Base-by-base conservation (phyloP, 1,139 yeast genomes). In the Komagataea norvegica region DNA sequence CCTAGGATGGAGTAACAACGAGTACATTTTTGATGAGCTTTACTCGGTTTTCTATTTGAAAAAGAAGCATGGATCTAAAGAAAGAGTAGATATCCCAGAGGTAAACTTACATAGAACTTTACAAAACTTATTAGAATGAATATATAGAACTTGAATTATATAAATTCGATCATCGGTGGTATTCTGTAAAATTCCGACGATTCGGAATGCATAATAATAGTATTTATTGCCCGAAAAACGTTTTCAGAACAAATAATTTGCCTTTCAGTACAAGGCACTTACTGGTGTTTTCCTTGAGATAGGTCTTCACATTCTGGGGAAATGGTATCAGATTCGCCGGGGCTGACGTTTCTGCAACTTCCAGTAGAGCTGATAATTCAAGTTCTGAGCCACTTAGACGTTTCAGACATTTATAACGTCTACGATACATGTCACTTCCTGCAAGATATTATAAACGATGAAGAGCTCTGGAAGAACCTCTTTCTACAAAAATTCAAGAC, bases 301-400 rank as follows among this genome's bases (percentile, higher is more conserved):
- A n/a, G n/a, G n/a, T n/a, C n/a, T n/a, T n/a, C n/a, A n/a, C n/a
- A n/a, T n/a, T n/a, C n/a, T n/a, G n/a, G n/a, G n/a, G n/a, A n/a
- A n/a, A n/a, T n/a, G n/a, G n/a, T n/a, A n/a, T n/a, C n/a, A n/a
- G n/a, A n/a, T n/a, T n/a, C n/a, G n/a, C n/a, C n/a, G n/a, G n/a
- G n/a, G n/a, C 16, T 27, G 13, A 26, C 39, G 1, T 36, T 54
- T 19, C 45, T 52, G 8, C 66, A 66, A 19, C 61, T 81, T 8
- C 89, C 89, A 1, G 51, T 65, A 1, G 91, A 81, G 54, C 54
- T 80, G 4, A 60, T 80, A 43, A 70, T 77, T 35, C 63, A 68
- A 36, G 64, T 80, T 15, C 73, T 81, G 46, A 65, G 79, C 20
- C 63, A 72, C 44, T 62, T 80, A 14, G 84, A 79, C 36, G 76